A percentile compares a stretch with the other conserved stretches of the same genome.
Conservation (phyloP, 768 basidiomycete genomes). For the Kwoniella bestiolae region DNA sequence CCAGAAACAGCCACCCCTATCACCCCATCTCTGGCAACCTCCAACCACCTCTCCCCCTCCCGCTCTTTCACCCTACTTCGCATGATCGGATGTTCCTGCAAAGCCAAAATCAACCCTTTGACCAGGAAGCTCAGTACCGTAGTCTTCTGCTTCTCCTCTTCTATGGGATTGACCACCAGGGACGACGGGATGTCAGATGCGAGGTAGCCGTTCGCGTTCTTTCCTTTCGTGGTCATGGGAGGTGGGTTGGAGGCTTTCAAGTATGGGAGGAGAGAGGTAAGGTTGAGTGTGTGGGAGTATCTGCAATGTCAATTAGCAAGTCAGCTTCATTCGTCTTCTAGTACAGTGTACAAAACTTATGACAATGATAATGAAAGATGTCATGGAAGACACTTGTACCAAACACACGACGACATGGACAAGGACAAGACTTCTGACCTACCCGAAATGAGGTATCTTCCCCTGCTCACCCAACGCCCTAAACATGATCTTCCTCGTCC, state of each 20-base stretch:
- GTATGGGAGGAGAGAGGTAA: constrained; percentile 47
- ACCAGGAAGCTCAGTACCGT: constrained; percentile 46
- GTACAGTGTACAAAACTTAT: no score
- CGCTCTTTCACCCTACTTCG: constrained; percentile 34
- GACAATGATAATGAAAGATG: background rate
- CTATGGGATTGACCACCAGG: constrained; percentile 29
- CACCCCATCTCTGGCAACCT: constrained; percentile 37
- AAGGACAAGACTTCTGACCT: constrained; percentile 1
- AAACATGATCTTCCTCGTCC: constrained; percentile 52
- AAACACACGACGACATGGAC: no score
- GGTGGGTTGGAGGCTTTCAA: constrained; percentile 35
- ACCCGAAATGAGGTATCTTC: constrained; percentile 53
- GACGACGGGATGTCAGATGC: constrained; percentile 43
- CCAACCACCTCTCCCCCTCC: constrained; percentile 32
- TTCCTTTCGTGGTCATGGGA: background rate
- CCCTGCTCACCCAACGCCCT: constrained; percentile 41
- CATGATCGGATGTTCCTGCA: constrained; percentile 54
- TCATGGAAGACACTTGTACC: no score
- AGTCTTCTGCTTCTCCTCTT: constrained; percentile 23
- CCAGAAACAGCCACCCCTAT: constrained; percentile 52
- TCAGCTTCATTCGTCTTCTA: no score
- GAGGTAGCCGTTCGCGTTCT: constrained; percentile 19
- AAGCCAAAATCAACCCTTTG: constrained; percentile 42
- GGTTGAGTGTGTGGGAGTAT: constrained; percentile 49
- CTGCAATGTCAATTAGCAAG: no score